Evolutionary conservation across 1,284 basidiomycete species (phyloP).

Genomic region (Leccinum pallidistipes): DNA sequence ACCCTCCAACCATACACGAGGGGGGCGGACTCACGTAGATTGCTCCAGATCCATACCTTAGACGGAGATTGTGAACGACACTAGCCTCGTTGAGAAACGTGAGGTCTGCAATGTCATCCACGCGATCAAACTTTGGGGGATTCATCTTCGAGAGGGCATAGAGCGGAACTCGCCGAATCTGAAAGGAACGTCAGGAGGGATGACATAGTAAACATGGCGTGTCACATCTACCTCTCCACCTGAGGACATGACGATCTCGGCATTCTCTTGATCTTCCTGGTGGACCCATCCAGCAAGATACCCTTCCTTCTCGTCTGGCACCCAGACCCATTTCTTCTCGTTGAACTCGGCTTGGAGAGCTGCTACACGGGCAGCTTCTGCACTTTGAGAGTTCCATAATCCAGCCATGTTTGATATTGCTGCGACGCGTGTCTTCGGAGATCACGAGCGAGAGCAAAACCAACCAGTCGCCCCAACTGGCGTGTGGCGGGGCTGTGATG

Average conservation of each 20-base stretch:
- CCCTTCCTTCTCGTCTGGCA: slow-evolving; percentile 86
- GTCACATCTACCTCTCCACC: slow-evolving; percentile 64
- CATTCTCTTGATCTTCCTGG: slow-evolving; percentile 77
- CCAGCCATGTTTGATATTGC: slow-evolving; percentile 44
- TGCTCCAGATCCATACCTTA: slow-evolving; percentile 88
- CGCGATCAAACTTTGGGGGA: slow-evolving; percentile 97
- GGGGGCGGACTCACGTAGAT: slow-evolving; percentile 80
- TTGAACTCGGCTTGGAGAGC: slow-evolving; percentile 93
- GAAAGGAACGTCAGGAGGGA: slow-evolving; percentile 17
- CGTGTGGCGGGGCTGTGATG: background rate
- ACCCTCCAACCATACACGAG: slow-evolving; percentile 2
- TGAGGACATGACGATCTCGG: slow-evolving; percentile 77
- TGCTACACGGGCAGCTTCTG: slow-evolving; percentile 76
- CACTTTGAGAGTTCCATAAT: slow-evolving; percentile 57
- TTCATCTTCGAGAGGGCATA: slow-evolving; percentile 93
- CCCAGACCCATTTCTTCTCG: slow-evolving; percentile 98
- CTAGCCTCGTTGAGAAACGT: slow-evolving; percentile 99
- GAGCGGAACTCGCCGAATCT: slow-evolving; percentile 76
- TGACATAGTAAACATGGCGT: slow-evolving; percentile 16
- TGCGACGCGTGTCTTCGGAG: background rate
- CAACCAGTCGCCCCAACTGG: background rate
- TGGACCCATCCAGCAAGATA: slow-evolving; percentile 91
- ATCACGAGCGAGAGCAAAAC: slow-evolving; percentile 1
- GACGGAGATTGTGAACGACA: slow-evolving; percentile 94
- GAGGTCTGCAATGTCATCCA: slow-evolving; percentile 97